phyloP scores from a whole-genome alignment of 1,284 basidiomycete species.

The Sporisorium scitamineum region DNA sequence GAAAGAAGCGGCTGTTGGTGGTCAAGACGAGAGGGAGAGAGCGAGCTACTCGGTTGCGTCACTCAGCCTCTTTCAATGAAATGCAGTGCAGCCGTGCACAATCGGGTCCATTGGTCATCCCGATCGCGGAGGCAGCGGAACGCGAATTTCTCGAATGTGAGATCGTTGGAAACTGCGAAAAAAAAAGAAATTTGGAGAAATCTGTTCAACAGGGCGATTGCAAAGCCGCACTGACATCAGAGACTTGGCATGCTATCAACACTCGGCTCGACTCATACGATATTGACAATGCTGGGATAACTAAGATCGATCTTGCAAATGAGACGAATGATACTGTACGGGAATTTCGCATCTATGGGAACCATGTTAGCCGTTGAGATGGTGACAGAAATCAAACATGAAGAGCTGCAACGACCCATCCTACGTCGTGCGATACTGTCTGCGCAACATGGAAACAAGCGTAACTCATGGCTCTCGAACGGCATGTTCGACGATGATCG shows the following conservation, averaged over 20 bases:
- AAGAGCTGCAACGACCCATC: no score
- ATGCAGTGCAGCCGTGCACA: neutral
- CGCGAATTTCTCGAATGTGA: neutral
- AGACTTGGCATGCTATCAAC: neutral
- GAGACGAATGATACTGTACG: neutral
- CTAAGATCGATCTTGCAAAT: constrained; percentile 4
- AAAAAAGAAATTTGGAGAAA: neutral
- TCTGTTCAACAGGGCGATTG: constrained; percentile 1
- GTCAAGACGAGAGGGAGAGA: neutral
- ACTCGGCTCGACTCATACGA: no score
- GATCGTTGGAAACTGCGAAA: neutral
- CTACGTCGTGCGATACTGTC: no score
- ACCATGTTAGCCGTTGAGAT: no score
- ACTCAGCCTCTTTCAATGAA: neutral
- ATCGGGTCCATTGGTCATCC: no score
- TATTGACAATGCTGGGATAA: constrained; percentile 1
- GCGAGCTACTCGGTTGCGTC: neutral
- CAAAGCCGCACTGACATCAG: neutral
- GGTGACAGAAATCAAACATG: no score
- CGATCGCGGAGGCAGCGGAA: no score
- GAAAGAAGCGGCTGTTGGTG: neutral
- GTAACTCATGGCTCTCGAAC: no score
- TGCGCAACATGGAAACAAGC: no score
- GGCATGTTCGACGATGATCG: no score
- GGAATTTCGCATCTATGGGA: no score